Conservation (phyloP, 768 basidiomycete genomes). For the Rhodosporidiobolus sp. region DNA sequence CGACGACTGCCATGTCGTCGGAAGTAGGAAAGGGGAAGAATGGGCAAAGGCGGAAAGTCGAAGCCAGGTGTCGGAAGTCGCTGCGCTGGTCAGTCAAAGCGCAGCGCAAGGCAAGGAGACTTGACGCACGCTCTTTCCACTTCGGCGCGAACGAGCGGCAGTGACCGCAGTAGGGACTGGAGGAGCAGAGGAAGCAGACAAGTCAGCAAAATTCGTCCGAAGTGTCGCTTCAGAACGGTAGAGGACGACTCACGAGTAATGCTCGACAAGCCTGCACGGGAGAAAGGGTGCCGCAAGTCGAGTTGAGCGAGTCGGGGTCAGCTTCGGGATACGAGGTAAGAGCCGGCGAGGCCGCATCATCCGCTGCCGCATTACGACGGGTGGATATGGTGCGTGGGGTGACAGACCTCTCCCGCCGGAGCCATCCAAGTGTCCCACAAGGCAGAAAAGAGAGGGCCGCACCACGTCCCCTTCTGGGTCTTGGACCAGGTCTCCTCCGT, state of each 20-base stretch:
- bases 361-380: too few species aligned
- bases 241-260: constrained; percentile 21
- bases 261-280: constrained; percentile 30
- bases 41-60: too few species aligned
- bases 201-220: background rate
- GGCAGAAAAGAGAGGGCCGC: background rate
- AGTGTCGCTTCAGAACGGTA: rapidly evolving
- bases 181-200: background rate
- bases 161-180: constrained; percentile 37
- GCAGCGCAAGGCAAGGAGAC: too few species aligned
- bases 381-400: too few species aligned
- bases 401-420: too few species aligned
- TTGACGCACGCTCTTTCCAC: constrained; percentile 41
- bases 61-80: background rate
- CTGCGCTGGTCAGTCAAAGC: too few species aligned
- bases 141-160: constrained; percentile 41
- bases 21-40: background rate
- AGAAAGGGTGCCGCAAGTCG: background rate
- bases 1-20: constrained; percentile 19
- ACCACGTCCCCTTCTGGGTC: constrained; percentile 10
- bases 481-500: constrained; percentile 23
- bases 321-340: background rate
- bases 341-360: background rate
- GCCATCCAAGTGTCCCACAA: too few species aligned
- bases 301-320: background rate